Base-by-base conservation (phyloP, 345 rosid genomes). In the Hibiscus trionum region DNA sequence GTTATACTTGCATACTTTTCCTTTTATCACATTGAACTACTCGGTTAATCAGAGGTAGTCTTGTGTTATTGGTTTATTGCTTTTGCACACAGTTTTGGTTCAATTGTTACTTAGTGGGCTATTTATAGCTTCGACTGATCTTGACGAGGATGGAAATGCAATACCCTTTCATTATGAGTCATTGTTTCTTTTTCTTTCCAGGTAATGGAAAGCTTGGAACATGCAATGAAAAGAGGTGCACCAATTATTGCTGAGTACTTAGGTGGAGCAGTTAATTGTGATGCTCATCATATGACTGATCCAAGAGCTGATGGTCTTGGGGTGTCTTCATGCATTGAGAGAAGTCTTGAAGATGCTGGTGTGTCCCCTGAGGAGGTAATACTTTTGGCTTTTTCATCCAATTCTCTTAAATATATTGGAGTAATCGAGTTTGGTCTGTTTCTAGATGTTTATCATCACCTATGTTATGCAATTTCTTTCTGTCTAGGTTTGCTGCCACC, bases 261-360 rank as follows among this genome's bases (percentile, higher is more conserved):
- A 56, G 99, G 99, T 72, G 99, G 99, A 74, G 98, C 99, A 73
- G 84, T 96, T 77, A 93, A 96, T 69, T 93, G 98, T 66, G 99
- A 96, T 88, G 99, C 99, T 79, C 80, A 91, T 78, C 99, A 96
- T 81, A 93, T 96, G 99, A 96, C 98, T 74, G 98, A 91, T 82
- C 99, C 99, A 46, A 91, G 99, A 82, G 84, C 93, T 80, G 99
- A 96, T 85, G 99, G 99, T 14, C 95, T 93, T 82, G 99, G 99
- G 52, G 98, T 96, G 73, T 96, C 99, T 79, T 80, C 99, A 29
- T 93, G 99, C 86, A 96, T 96, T 73, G 86, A 85, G 84, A 89
- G 91, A 75, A 86, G 98, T 81, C 98, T 96, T 79, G 93, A 88
- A 78, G 98, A 96, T 85, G 95, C 99, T 35, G 98, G 98, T 66